These are phyloP conservation scores for Chrysoporthe puriensis DNA, from an alignment of 2,329 filamentous ascomycete genomes.

Conservation along the genomic window DNA sequence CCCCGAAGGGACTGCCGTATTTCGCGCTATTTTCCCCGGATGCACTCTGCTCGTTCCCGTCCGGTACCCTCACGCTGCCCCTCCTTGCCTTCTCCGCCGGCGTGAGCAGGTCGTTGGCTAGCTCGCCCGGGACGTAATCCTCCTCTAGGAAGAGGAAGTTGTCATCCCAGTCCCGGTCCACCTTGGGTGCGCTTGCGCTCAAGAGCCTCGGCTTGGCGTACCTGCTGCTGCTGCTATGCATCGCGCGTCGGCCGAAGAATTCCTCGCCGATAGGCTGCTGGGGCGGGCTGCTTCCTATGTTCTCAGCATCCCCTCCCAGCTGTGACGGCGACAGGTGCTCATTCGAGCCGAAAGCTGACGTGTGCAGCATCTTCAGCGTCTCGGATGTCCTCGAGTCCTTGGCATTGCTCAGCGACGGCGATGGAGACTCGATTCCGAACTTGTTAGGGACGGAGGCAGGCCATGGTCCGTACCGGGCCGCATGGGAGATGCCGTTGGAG, in stretches of 20 bases:
- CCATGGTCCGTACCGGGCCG: constrained; percentile 85
- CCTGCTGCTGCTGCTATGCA: constrained; percentile 65
- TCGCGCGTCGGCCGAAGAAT: constrained; percentile 70
- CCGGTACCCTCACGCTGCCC: constrained; percentile 59
- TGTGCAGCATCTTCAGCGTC: constrained; percentile 66
- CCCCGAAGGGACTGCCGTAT: constrained; percentile 62
- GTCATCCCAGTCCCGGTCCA: constrained; percentile 65
- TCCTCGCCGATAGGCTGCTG: constrained; percentile 60
- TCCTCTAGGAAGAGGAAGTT: constrained; percentile 81
- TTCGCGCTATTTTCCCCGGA: constrained; percentile 56
- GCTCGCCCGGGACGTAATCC: constrained; percentile 78
- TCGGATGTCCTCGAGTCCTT: constrained; percentile 65
- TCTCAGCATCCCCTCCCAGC: constrained; percentile 42
- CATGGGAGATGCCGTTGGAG: constrained; percentile 91
- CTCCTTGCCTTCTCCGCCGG: constrained; percentile 69
- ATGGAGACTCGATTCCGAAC: constrained; percentile 86
- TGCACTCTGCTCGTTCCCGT: constrained; percentile 35
- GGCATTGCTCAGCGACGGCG: constrained; percentile 69
- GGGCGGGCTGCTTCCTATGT: constrained; percentile 49
- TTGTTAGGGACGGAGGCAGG: constrained; percentile 91
- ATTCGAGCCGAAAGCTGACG: constrained; percentile 68
- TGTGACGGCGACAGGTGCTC: constrained; percentile 51
- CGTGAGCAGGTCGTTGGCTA: constrained; percentile 66
- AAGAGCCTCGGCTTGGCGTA: constrained; percentile 69
- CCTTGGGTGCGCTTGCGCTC: constrained; percentile 70